A percentile compares a stretch with the other conserved stretches of the same genome.
Conservation (phyloP, 371 early-diverging fungal species). For the Mucor indicus region DNA sequence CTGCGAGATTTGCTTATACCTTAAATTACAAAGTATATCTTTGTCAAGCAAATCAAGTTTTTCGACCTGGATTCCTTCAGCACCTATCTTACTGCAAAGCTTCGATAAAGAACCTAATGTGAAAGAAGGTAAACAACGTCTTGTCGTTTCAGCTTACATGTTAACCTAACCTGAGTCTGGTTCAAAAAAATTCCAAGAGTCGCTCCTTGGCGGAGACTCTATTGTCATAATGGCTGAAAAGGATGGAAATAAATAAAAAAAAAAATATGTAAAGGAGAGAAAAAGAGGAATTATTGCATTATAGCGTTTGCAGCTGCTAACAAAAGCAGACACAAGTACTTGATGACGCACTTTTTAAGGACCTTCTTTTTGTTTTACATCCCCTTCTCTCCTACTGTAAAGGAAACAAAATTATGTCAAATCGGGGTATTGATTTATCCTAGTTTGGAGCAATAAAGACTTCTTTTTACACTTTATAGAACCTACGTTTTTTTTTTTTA, state of each 20-base stretch:
- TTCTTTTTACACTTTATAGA: no score
- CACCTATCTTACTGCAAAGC: slow-evolving; percentile 19
- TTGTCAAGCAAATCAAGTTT: slow-evolving; percentile 4
- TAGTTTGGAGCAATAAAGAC: no score
- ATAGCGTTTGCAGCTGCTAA: no score
- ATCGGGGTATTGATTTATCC: no score
- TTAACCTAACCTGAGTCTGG: slow-evolving; percentile 24
- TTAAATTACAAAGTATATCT: slow-evolving; percentile 11
- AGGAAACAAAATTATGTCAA: no score
- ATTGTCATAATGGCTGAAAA: slow-evolving; percentile 5
- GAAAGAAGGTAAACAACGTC: neutral
- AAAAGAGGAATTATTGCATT: no score
- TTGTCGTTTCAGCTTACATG: no score
- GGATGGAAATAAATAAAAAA: slow-evolving; percentile 8
- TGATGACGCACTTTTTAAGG: no score
- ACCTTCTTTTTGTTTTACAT: no score
- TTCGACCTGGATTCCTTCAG: slow-evolving; percentile 16
- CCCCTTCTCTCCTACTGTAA: no score
- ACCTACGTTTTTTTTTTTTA: no score
- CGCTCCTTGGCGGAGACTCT: slow-evolving; percentile 12
- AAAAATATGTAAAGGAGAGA: neutral
- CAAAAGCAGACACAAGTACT: no score
- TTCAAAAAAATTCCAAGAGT: slow-evolving; percentile 10
- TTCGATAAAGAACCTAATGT: slow-evolving; percentile 13
- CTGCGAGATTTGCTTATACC: slow-evolving; percentile 9